Evolutionary conservation across 2,329 filamentous ascomycete species (phyloP).

Genomic region (Davidsoniella virescens): DNA sequence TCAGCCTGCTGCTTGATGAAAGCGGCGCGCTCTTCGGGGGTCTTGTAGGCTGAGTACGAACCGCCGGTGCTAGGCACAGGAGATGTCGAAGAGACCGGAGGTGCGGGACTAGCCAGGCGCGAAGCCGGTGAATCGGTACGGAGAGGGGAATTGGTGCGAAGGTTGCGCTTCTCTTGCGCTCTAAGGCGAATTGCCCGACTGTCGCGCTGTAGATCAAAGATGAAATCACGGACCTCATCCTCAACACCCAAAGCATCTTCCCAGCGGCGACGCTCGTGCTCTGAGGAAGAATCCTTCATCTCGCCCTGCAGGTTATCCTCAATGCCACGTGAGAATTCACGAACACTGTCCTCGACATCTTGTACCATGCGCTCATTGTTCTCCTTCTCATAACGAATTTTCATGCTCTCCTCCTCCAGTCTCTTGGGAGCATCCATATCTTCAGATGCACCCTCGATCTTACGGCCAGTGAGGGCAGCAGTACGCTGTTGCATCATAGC

Average conservation of each 20-base stretch:
- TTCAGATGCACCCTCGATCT: conserved; percentile 51
- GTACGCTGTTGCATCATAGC: conserved; percentile 98
- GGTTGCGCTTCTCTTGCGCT: conserved; percentile 37
- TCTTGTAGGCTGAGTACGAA: conserved; percentile 71
- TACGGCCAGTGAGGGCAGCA: conserved; percentile 77
- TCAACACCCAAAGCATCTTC: conserved; percentile 92
- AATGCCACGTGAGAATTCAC: conserved; percentile 68
- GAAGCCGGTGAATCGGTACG: conserved; percentile 30
- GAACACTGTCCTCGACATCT: conserved; percentile 91
- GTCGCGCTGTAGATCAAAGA: conserved; percentile 82
- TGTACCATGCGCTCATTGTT: conserved; percentile 92
- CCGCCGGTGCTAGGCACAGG: conserved; percentile 34
- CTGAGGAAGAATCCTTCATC: conserved; percentile 54
- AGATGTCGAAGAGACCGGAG: conserved; percentile 21
- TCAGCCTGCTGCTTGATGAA: conserved; percentile 97
- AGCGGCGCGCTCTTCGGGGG: conserved; percentile 81
- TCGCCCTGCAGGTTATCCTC: conserved; percentile 80
- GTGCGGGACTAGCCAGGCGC: conserved; percentile 31
- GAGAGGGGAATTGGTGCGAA: conserved; percentile 29
- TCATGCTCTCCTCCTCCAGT: conserved; percentile 74
- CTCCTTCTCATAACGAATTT: conserved; percentile 70
- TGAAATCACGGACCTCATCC: conserved; percentile 93
- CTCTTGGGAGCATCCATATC: conserved; percentile 67
- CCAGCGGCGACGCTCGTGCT: conserved; percentile 88
- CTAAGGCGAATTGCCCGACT: conserved; percentile 60